Conservation (phyloP, 2,329 filamentous ascomycete genomes). For the Neobulgaria alba region DNA sequence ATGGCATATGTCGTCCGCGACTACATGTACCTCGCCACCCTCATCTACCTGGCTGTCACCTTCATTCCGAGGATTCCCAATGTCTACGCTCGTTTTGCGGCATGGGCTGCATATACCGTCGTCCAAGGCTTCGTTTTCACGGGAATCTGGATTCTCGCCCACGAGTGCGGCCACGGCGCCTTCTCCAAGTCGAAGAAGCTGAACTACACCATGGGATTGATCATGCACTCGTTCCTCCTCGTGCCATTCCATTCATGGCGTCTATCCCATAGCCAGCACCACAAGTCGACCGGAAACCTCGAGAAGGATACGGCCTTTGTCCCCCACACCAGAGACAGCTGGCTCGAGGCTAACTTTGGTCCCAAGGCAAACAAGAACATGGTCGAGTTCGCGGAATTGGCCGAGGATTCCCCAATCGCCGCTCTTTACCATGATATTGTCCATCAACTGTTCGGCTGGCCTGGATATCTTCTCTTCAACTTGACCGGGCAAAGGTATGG, state of each 20-base stretch:
- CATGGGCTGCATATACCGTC: slow-evolving; percentile 55
- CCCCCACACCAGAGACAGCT: slow-evolving; percentile 36
- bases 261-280: slow-evolving; percentile 61
- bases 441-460: slow-evolving; percentile 59
- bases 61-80: slow-evolving; percentile 45
- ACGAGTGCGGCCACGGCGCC: slow-evolving; percentile 64
- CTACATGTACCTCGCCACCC: slow-evolving; percentile 39
- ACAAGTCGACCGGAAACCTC: slow-evolving; percentile 60
- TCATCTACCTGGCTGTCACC: slow-evolving; percentile 41
- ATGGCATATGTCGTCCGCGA: slow-evolving; percentile 52
- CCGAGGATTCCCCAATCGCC: slow-evolving; percentile 55
- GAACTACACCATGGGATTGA: slow-evolving; percentile 57
- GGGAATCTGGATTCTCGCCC: slow-evolving; percentile 63
- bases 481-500: slow-evolving; percentile 28
- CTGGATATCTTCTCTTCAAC: slow-evolving; percentile 55
- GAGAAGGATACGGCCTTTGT: slow-evolving; percentile 60
- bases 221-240: slow-evolving; percentile 55
- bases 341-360: slow-evolving; percentile 25
- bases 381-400: slow-evolving; percentile 41
- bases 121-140: slow-evolving; percentile 59
- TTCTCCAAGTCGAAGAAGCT: slow-evolving; percentile 50
- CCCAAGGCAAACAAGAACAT: slow-evolving; percentile 22
- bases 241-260: slow-evolving; percentile 70
- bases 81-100: slow-evolving; percentile 36
- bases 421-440: slow-evolving; percentile 44